Evolutionary conservation across 768 basidiomycete genomes (phyloP), one percentile per base, ranked within the genome.

Genomic region (Chlorophyllum brunneum): DNA sequence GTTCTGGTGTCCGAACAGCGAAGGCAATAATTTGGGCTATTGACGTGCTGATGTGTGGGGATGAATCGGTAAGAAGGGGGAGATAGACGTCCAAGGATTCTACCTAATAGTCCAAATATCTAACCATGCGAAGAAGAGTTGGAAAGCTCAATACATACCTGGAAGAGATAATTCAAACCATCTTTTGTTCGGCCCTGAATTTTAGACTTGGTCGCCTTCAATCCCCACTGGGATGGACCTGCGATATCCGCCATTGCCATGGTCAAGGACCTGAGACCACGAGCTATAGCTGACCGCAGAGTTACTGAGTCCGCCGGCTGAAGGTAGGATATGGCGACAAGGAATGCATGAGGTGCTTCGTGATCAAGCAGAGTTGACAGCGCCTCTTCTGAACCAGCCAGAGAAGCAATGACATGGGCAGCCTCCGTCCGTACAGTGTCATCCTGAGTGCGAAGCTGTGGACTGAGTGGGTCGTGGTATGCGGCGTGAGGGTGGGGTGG

Each of bases 351-450:
- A 8, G 74, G 79, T 0, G 85, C 82, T 37, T 85, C 74, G 36
- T 72, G 74, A 5, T 69, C 72, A 3, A 90, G 74, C 4, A 91
- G 68, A 3, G 76, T 76, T 2, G 70, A 67, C 0, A 91, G 70
- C 0, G 85, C 80, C 15, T 77, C 76, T 20, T 81, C 77, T 0
- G 87, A 84, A 18, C 87, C 84, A 0, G 87, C 78, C 10, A 92
- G 71, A 0, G 89, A 91, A 0, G 86, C 78, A 13, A 91, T 71
- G 31, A 91, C 76, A 58, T 89, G 85, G 0, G 88, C 85, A 0
- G 89, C 85, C 61, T 91, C 88, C 42, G 82, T 75, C 8, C 85
- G 77, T 29, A 86, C 27, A 4, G 36, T 67, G 6, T 81, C 79
- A 10, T 79, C 77, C 31, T 71, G 68, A 0, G 55, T 31, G 70